phyloP scores from a whole-genome alignment of 345 rosid genomes.

The Syzygium aqueum region DNA sequence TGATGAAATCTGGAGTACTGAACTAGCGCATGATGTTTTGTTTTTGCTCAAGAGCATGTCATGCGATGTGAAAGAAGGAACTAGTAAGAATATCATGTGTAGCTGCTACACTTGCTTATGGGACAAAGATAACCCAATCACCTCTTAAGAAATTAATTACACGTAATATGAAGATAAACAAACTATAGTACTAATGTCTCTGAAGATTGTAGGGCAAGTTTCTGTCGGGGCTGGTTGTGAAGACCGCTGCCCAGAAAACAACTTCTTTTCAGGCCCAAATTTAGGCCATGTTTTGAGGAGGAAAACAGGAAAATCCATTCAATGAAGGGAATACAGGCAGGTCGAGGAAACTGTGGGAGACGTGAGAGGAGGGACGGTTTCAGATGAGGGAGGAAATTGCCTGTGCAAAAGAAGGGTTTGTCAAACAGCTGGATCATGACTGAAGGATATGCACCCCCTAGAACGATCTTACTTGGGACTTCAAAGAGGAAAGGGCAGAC shows the following conservation, averaged over 20 bases:
- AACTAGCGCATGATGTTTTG: background rate
- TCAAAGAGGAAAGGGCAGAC: background rate
- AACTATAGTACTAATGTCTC: background rate
- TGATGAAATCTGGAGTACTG: background rate
- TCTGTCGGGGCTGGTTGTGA: background rate
- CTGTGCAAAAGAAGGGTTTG: background rate
- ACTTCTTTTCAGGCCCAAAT: background rate
- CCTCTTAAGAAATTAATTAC: background rate
- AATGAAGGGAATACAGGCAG: background rate
- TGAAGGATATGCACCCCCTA: background rate
- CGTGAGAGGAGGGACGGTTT: background rate
- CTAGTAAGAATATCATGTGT: background rate
- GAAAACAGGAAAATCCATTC: background rate
- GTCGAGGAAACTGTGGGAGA: background rate
- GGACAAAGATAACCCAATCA: background rate
- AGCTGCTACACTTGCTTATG: background rate
- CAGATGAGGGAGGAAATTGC: background rate
- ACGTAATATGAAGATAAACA: background rate
- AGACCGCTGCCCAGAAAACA: background rate
- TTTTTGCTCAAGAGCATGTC: background rate
- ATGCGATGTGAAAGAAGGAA: background rate
- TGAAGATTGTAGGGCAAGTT: background rate
- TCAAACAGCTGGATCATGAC: background rate
- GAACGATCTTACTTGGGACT: background rate
- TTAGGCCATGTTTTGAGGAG: background rate